Evolutionary conservation across 2,329 filamentous ascomycete species (phyloP), one percentile per base, ranked within the genome.

Genomic region (Ophiostoma quercus): DNA sequence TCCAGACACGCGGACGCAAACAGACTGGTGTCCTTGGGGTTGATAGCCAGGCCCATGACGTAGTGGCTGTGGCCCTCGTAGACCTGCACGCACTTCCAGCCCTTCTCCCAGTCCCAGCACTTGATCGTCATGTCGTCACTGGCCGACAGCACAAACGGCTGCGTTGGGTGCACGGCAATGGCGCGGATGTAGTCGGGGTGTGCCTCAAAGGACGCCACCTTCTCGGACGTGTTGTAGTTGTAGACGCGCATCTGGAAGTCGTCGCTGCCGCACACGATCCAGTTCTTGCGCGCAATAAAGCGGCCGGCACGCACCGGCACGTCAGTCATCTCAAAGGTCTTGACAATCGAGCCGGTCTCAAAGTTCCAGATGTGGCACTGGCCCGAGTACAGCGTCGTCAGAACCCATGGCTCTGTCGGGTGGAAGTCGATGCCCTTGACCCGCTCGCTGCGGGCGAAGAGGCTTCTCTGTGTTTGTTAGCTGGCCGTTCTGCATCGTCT

Each of bases 331-430:
- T 99, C 95, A 80, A 99, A 99, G 4, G 94, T 97, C 85, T 98
- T 98, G 82, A 99, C 92, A 73, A 98, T 94, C 73, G 94, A 91
- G 80, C 96, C 93, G 68, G 93, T 96, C 82, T 96, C 94, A 81
- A 96, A 97, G 43, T 94, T 97, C 94, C 95, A 98, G 79, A 99
- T 98, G 84, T 98, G 96, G 79, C 96, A 95, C 84, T 98, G 94
- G 80, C 95, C 93, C 84, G 92, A 97, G 82, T 99, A 99, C 74
- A 99, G 84, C 32, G 95, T 98, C 41, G 94, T 97, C 77, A 98
- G 71, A 47, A 74, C 62, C 73, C 73, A 74, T 71, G 73, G 73
- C 68, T 74, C 73, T 12, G 72, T 71, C 29, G 71, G 73, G 71
- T 74, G 73, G 68, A 74, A 74, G 70, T 74, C 73, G 22, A 74